These are phyloP conservation scores for Phtheirospermum japonicum DNA, from an alignment of 257 asterid genomes.

Conservation along the genomic window DNA sequence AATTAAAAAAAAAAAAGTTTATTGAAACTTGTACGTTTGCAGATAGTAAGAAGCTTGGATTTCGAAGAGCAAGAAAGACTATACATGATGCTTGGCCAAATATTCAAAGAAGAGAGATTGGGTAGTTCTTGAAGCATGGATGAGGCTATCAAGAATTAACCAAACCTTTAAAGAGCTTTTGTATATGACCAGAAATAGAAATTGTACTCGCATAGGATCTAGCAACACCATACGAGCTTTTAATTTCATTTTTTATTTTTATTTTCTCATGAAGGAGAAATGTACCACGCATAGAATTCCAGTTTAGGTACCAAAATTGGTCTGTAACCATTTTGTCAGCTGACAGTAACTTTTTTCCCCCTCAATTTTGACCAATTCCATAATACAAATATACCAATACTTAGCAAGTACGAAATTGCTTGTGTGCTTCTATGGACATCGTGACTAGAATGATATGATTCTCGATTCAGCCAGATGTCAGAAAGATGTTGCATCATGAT, in stretches of 20 bases:
- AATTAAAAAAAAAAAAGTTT: too few species aligned
- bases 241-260: too few species aligned
- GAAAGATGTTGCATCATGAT: neutral
- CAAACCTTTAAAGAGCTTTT: constrained; percentile 13
- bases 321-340: neutral
- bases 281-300: neutral
- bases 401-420: constrained; percentile 1
- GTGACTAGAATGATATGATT: neutral
- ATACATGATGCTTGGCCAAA: constrained; percentile 51
- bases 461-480: neutral
- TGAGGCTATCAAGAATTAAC: neutral
- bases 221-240: too few species aligned
- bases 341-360: neutral
- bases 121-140: constrained; percentile 24
- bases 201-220: neutral
- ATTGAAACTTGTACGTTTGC: constrained; percentile 21
- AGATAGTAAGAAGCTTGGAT: constrained; percentile 57
- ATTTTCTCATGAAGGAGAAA: too few species aligned
- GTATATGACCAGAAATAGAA: neutral
- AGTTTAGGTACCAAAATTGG: neutral
- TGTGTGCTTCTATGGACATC: neutral
- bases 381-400: neutral
- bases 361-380: constrained; percentile 1
- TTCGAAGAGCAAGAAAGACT: constrained; percentile 58
- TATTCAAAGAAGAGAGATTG: constrained; percentile 40